Conservation (phyloP, 2,329 filamentous ascomycete species). For the Talaromyces sp. region DNA sequence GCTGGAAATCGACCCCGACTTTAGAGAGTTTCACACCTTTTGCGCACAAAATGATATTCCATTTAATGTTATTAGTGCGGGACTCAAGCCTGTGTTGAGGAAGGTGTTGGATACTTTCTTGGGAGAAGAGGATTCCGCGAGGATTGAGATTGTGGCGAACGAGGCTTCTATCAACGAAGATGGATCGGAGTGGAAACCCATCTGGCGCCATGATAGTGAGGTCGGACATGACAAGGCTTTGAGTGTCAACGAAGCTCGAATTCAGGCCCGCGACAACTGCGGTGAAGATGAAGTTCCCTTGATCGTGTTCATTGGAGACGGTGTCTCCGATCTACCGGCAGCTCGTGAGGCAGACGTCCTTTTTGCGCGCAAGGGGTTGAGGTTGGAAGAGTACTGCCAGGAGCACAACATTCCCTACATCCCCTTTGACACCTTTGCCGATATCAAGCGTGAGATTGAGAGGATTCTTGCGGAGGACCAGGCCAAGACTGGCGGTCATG, state of each 20-base stretch:
- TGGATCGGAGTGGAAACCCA: constrained; percentile 60
- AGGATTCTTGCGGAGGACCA: constrained; percentile 59
- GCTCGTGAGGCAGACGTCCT: constrained; percentile 65
- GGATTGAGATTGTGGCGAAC: constrained; percentile 67
- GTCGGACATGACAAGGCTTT: constrained; percentile 66
- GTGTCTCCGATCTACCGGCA: constrained; percentile 64
- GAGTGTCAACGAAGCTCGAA: constrained; percentile 61
- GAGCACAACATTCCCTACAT: constrained; percentile 60
- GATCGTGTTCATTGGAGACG: constrained; percentile 68
- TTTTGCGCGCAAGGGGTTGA: constrained; percentile 62
- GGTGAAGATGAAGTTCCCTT: constrained; percentile 62
- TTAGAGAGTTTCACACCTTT: constrained; percentile 62
- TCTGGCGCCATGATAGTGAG: constrained; percentile 64
- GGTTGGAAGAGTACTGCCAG: constrained; percentile 64
- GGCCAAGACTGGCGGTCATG: constrained; percentile 58
- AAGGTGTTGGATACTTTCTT: constrained; percentile 63
- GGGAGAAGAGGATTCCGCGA: constrained; percentile 56
- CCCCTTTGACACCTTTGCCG: constrained; percentile 64
- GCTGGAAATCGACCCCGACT: constrained; percentile 62
- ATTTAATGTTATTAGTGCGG: constrained; percentile 68
- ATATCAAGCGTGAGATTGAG: constrained; percentile 60
- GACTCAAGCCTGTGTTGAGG: constrained; percentile 61
- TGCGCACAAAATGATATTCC: constrained; percentile 61
- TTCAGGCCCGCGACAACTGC: constrained; percentile 51
- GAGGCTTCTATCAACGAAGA: constrained; percentile 55